These are phyloP conservation scores for Xerocomus brunneocitrinus DNA, from an alignment of 768 basidiomycete genomes.

Conservation along the genomic window DNA sequence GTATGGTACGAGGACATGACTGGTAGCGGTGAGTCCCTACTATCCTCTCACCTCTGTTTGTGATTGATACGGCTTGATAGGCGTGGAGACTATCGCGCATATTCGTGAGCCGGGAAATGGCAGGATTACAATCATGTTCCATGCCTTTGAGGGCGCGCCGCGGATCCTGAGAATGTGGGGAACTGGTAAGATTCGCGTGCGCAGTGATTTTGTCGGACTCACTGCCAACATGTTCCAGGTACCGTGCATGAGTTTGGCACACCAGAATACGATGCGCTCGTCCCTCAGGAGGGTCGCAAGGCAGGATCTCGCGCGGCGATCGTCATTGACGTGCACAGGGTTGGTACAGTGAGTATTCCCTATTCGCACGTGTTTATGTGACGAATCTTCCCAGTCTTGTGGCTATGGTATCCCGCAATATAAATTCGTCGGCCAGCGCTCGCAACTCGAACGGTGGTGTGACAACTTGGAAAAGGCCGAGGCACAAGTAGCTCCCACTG, in stretches of 20 bases:
- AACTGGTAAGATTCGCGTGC: slow-evolving; percentile 34
- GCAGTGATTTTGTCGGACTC: neutral
- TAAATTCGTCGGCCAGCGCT: slow-evolving; percentile 52
- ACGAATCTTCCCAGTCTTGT: slow-evolving; percentile 48
- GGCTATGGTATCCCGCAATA: slow-evolving; percentile 63
- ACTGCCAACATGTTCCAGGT: slow-evolving; percentile 32
- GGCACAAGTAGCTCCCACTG: slow-evolving; percentile 15
- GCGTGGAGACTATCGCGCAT: slow-evolving; percentile 57
- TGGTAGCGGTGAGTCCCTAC: slow-evolving; percentile 51
- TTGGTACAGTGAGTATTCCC: slow-evolving; percentile 40
- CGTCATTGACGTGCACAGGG: slow-evolving; percentile 56
- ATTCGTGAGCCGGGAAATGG: slow-evolving; percentile 53
- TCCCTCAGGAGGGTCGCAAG: slow-evolving; percentile 43
- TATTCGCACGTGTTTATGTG: neutral
- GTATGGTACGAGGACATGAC: slow-evolving; percentile 77
- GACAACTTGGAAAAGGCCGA: slow-evolving; percentile 43
- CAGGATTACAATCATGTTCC: slow-evolving; percentile 58
- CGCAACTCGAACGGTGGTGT: slow-evolving; percentile 44
- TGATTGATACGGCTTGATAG: slow-evolving; percentile 23
- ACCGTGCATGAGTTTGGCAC: slow-evolving; percentile 59
- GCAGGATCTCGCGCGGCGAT: slow-evolving; percentile 60
- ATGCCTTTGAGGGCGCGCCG: slow-evolving; percentile 56
- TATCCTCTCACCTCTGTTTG: neutral
- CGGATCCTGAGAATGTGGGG: slow-evolving; percentile 58
- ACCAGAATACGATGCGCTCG: slow-evolving; percentile 51